Evolutionary conservation across 2,329 filamentous ascomycete species (phyloP).

Genomic region (Exophiala lecanii-corni): DNA sequence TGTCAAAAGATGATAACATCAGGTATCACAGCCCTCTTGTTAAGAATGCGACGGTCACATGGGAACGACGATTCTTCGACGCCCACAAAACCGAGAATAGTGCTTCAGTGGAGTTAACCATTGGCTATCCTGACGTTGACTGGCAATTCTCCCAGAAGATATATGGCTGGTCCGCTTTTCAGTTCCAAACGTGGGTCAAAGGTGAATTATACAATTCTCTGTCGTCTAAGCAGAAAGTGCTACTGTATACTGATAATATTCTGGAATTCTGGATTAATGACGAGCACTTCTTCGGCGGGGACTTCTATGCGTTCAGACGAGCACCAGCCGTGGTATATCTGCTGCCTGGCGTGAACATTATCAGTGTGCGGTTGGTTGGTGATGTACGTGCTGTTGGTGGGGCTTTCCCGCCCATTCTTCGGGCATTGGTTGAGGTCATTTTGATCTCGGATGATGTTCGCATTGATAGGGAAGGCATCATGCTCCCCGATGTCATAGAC

Average conservation of each 20-base stretch:
- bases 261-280: slow-evolving; percentile 53
- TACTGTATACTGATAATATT: slow-evolving; percentile 45
- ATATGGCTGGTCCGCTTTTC: slow-evolving; percentile 56
- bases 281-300: slow-evolving; percentile 52
- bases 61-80: slow-evolving; percentile 40
- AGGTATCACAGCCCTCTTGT: slow-evolving; percentile 49
- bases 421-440: slow-evolving; percentile 37
- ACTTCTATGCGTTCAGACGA: slow-evolving; percentile 50
- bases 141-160: slow-evolving; percentile 50
- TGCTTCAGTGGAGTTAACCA: slow-evolving; percentile 37
- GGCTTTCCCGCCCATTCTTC: slow-evolving; percentile 43
- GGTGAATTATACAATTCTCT: slow-evolving; percentile 32
- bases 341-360: slow-evolving; percentile 44
- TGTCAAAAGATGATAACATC: slow-evolving; percentile 40
- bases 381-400: slow-evolving; percentile 56
- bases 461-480: slow-evolving; percentile 32
- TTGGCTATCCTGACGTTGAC: slow-evolving; percentile 49
- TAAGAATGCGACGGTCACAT: slow-evolving; percentile 47
- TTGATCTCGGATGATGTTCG: slow-evolving; percentile 28
- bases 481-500: slow-evolving; percentile 50
- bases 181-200: slow-evolving; percentile 56
- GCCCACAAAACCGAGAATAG: slow-evolving; percentile 26
- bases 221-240: slow-evolving; percentile 29
- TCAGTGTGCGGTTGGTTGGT: slow-evolving; percentile 51
- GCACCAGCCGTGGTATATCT: slow-evolving; percentile 49